Conservation (phyloP, 192 early-diverging fungal species). For the Powellomyces hirtus region DNA sequence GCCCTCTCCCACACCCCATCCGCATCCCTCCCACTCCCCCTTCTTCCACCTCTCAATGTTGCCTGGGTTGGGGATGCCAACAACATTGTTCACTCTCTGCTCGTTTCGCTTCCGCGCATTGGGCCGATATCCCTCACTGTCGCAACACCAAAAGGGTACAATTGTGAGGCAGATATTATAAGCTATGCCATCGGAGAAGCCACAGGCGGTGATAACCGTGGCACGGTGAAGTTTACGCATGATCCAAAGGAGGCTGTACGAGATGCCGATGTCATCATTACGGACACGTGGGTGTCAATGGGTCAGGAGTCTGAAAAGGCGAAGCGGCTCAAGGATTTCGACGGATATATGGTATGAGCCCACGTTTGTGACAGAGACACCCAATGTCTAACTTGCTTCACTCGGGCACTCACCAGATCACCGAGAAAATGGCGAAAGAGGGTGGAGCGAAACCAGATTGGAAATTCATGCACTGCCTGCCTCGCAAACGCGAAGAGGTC, state of each 20-base stretch:
- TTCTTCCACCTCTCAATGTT: constrained; percentile 68
- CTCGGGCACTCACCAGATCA: too few relatives aligned
- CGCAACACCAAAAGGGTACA: constrained; percentile 84
- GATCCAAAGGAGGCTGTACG: constrained; percentile 77
- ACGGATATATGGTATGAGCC: constrained; percentile 61
- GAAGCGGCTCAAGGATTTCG: constrained; percentile 75
- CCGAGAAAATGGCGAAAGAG: constrained; percentile 72
- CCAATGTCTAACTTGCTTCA: background rate
- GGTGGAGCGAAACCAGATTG: constrained; percentile 83
- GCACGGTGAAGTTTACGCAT: constrained; percentile 49
- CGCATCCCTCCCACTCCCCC: constrained; percentile 40
- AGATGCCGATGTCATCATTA: constrained; percentile 86
- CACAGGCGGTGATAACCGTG: constrained; percentile 28
- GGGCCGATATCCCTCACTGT: constrained; percentile 72
- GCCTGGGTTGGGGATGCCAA: constrained; percentile 99
- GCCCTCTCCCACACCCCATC: constrained; percentile 15
- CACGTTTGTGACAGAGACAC: background rate
- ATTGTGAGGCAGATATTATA: constrained; percentile 66
- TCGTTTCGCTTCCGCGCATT: constrained; percentile 85
- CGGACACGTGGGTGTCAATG: constrained; percentile 99
- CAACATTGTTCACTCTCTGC: constrained; percentile 90
- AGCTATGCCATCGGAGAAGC: constrained; percentile 68
- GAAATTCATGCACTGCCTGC: constrained; percentile 99
- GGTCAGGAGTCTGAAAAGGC: constrained; percentile 93
- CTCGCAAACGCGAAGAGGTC: constrained; percentile 95